These are phyloP conservation scores for Sugiyamaella pinicola DNA, from an alignment of 1,139 yeast genomes.

Conservation along the genomic window DNA sequence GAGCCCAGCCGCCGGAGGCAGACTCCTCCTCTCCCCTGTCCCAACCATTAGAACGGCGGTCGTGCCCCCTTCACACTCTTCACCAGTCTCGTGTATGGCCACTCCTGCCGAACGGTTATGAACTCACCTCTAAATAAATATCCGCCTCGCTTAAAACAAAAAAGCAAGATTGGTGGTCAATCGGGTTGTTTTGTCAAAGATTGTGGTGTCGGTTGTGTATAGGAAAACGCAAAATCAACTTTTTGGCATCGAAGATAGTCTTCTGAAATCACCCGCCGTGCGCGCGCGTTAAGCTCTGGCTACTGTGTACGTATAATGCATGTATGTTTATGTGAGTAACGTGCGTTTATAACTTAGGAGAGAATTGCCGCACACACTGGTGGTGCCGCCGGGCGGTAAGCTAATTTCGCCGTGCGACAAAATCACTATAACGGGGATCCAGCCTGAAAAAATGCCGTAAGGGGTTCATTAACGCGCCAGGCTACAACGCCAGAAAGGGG, in stretches of 20 bases:
- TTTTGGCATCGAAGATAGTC: conserved; percentile 12
- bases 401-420: too few relatives aligned
- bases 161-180: conserved; percentile 4
- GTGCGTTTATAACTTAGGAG: neutral
- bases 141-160: conserved; percentile 1
- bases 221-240: conserved; percentile 10
- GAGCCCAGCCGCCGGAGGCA: neutral
- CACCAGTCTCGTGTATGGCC: too few relatives aligned
- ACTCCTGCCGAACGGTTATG: neutral
- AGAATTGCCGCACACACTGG: neutral
- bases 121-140: conserved; percentile 2
- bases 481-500: neutral
- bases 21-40: neutral
- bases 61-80: neutral
- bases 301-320: conserved; percentile 9
- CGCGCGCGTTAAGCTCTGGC: neutral
- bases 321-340: neutral
- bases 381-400: too few relatives aligned
- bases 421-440: neutral
- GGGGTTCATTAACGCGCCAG: too few relatives aligned
- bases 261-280: neutral
- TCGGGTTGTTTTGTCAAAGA: neutral
- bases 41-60: neutral
- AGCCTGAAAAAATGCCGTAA: neutral
- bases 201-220: neutral